Conservation (phyloP, 306 rosid genomes). For the Psophocarpus tetragonolobus region DNA sequence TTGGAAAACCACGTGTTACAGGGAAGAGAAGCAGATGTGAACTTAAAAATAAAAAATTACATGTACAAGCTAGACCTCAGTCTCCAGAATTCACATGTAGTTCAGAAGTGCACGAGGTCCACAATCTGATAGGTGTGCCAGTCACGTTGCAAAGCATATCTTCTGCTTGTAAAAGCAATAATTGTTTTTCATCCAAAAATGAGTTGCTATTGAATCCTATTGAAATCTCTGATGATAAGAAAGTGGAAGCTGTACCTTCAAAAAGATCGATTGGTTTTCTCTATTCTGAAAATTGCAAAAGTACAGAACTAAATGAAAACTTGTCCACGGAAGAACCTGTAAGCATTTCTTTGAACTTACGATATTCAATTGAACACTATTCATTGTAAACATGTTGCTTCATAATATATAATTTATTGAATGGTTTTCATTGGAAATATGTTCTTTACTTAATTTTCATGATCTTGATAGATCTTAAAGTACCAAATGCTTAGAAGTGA, state of each 20-base stretch:
- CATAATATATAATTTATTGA: not conserved
- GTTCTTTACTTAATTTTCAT: not conserved
- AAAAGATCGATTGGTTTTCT: constrained; percentile 32
- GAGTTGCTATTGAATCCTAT: constrained; percentile 33
- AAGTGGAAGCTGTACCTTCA: constrained; percentile 28
- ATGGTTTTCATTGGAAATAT: constrained; percentile 13
- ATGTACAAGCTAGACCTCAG: constrained; percentile 35
- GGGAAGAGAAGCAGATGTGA: constrained; percentile 68
- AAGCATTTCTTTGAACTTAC: constrained; percentile 36
- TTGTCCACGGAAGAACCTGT: constrained; percentile 48
- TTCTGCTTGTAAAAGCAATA: constrained; percentile 30
- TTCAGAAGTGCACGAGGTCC: constrained; percentile 27
- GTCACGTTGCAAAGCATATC: constrained; percentile 26
- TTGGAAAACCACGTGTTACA: constrained; percentile 37
- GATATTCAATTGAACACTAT: not conserved
- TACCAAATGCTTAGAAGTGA: not conserved
- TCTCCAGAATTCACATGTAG: constrained; percentile 41
- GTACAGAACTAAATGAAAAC: constrained; percentile 40
- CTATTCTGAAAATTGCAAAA: constrained; percentile 33
- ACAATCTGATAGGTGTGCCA: constrained; percentile 31
- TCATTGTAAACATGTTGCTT: constrained; percentile 26
- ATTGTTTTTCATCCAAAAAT: constrained; percentile 44
- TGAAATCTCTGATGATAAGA: constrained; percentile 39
- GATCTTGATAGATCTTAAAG: constrained; percentile 15
- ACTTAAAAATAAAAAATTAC: constrained; percentile 37